Conservation (phyloP, 2,329 filamentous ascomycete species). For the Epichloe bromicola region DNA sequence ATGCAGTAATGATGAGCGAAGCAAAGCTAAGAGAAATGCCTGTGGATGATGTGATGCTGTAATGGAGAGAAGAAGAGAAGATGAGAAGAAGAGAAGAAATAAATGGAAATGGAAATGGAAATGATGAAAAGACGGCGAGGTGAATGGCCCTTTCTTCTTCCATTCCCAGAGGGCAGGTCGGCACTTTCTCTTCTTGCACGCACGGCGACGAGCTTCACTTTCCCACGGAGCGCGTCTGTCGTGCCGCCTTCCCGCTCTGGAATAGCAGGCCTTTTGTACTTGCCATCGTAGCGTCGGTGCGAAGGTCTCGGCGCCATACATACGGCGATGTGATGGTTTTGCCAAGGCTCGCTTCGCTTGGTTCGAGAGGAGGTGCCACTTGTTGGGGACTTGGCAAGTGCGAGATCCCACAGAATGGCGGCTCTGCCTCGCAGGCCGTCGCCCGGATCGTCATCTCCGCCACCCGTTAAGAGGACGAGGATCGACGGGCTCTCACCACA, state of each 20-base stretch:
- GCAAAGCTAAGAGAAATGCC: not conserved
- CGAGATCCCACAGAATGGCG: not conserved
- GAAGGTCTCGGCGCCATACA: not conserved
- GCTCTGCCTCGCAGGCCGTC: too few relatives aligned
- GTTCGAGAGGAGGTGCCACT: not conserved
- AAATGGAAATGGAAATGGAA: not conserved
- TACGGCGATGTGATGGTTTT: not conserved
- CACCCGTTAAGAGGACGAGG: not conserved
- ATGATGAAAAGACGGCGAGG: not conserved
- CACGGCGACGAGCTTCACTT: not conserved
- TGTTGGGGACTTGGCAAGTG: not conserved
- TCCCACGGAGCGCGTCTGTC: not conserved
- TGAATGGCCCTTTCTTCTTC: not conserved
- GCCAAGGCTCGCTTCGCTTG: not conserved
- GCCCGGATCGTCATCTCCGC: not conserved
- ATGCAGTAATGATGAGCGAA: conserved; percentile 2
- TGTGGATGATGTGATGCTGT: not conserved
- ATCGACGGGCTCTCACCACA: too few relatives aligned
- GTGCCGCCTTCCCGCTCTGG: not conserved
- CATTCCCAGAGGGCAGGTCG: not conserved
- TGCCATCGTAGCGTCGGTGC: not conserved
- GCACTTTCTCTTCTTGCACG: not conserved
- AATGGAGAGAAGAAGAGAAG: not conserved
- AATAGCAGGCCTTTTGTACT: not conserved
- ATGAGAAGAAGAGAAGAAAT: not conserved